Conservation (phyloP, 371 early-diverging fungal species). For the Saksenaea oblongispora region DNA sequence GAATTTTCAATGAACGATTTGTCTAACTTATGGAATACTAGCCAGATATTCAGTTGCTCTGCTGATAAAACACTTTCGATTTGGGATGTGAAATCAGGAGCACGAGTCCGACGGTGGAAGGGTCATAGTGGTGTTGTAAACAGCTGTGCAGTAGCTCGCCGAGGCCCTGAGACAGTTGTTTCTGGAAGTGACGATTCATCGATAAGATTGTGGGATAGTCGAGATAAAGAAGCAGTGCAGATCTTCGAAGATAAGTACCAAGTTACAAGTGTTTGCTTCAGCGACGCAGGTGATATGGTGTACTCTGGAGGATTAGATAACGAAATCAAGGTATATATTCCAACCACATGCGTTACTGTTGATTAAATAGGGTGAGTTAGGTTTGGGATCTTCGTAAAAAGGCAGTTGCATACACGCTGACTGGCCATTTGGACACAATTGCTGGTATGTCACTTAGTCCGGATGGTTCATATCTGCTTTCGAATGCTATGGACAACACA, state of each 20-base stretch:
- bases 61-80: conserved; percentile 72
- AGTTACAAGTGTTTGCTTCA: conserved; percentile 79
- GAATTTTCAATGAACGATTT: not conserved
- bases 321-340: conserved; percentile 62
- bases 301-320: conserved; percentile 93
- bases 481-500: conserved; percentile 93
- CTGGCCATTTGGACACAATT: conserved; percentile 89
- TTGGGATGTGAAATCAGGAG: conserved; percentile 82
- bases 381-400: conserved; percentile 89
- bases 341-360: too few relatives aligned
- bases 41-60: conserved; percentile 73
- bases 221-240: conserved; percentile 74
- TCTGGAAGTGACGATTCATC: conserved; percentile 81
- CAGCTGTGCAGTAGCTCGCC: conserved; percentile 60
- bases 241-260: conserved; percentile 73
- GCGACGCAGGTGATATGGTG: conserved; percentile 78
- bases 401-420: conserved; percentile 62
- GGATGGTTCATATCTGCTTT: conserved; percentile 79
- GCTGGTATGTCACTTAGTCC: conserved; percentile 86
- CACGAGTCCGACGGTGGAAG: conserved; percentile 70
- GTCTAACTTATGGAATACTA: conserved; percentile 9
- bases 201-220: conserved; percentile 77
- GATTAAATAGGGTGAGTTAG: conserved; percentile 15
- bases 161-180: conserved; percentile 70
- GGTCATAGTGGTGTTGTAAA: conserved; percentile 82